Evolutionary conservation across 2,329 filamentous ascomycete species (phyloP), one percentile per base, ranked within the genome.

Genomic region (Ambrosiella beaveri): DNA sequence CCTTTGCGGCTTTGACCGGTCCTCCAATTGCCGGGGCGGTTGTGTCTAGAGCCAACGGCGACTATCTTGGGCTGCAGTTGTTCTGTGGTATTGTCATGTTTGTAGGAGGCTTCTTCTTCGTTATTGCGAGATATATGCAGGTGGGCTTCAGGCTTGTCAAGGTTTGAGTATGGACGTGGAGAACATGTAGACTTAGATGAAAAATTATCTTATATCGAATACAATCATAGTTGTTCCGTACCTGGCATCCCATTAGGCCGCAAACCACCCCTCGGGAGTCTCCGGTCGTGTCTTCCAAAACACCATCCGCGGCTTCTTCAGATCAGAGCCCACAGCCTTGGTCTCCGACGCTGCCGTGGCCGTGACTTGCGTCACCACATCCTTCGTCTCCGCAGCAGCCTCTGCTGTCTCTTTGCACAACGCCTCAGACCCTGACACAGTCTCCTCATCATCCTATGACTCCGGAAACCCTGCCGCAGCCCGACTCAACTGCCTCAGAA

Each of bases 1-100:
- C 79, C 1, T 70, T 88, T 38, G 84, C 81, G 3, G 82, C 80
- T 1, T 69, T 90, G 55, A 80, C 80, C 0, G 82, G 84, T 0
- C 80, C 75, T 51, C 85, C 85, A 0, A 84, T 88, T 63, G 83
- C 75, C 1, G 84, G 84, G 6, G 80, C 79, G 9, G 72, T 85
- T 35, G 71, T 84, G 7, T 65, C 66, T 12, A 68, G 69, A 2
- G 73, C 78, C 63, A 61, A 75, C 49, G 81, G 80, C 2, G 67
- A 67, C 7, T 85, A 77, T 62, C 69, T 77, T 15, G 77, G 78
- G 1, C 64, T 86, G 61, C 81, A 86, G 69, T 70, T 86, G 1
- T 88, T 86, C 65, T 76, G 77, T 53, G 84, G 84, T 1, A 68
- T 79, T 13, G 69, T 75, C 39, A 71, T 73, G 69, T 19, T 69